Conservation (phyloP, 805 yeast species). For the Myxozyma udenii region DNA sequence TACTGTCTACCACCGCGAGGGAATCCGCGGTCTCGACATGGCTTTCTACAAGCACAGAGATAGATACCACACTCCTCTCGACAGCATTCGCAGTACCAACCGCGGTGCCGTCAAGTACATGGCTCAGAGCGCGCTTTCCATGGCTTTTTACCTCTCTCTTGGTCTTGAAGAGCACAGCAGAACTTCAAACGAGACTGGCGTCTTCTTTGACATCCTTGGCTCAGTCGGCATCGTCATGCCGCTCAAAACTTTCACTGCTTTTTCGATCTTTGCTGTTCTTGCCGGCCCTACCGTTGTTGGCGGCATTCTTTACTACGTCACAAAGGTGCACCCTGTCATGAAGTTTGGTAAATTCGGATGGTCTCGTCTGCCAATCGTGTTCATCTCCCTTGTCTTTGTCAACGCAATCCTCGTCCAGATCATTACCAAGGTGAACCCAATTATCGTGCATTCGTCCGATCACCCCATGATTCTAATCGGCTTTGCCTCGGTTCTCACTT, state of each 20-base stretch:
- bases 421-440: constrained; percentile 8
- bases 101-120: constrained; percentile 14
- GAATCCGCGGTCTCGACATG: constrained; percentile 78
- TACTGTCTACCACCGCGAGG: constrained; percentile 59
- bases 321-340: not conserved
- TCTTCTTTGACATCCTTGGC: constrained; percentile 18
- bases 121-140: constrained; percentile 7
- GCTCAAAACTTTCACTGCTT: constrained; percentile 1
- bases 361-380: constrained; percentile 14
- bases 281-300: constrained; percentile 13
- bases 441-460: constrained; percentile 20
- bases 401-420: not conserved
- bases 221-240: constrained; percentile 2
- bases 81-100: constrained; percentile 47
- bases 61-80: constrained; percentile 74
- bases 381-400: constrained; percentile 5
- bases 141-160: constrained; percentile 6
- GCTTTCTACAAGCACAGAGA: constrained; percentile 85
- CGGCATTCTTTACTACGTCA: constrained; percentile 4
- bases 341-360: constrained; percentile 8
- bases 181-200: constrained; percentile 8
- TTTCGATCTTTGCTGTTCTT: constrained; percentile 6
- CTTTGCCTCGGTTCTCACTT: not conserved
- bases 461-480: constrained; percentile 13
- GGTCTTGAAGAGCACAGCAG: not conserved